Base-by-base conservation (phyloP, 106 monocot genomes). In the Allium sativum region DNA sequence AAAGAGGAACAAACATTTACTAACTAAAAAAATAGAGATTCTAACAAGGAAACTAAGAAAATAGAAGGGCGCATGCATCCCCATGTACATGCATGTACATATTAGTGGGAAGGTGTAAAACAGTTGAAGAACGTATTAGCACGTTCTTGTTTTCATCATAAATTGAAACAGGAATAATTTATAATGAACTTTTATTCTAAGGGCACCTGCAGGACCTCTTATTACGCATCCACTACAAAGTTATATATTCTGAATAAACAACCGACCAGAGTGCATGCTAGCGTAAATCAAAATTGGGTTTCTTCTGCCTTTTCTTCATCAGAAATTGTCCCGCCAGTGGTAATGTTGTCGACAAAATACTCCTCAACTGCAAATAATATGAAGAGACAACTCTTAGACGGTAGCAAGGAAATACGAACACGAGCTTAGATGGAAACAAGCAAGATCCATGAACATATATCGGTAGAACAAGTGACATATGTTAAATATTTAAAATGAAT, bases 311-410 rank as follows among this genome's bases (percentile, higher is more conserved):
- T 93, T 58, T 93, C 88, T 60, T 85, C 85, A 65, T 89, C 89
- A n/a, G 93, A 85, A 48, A 69, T 62, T 7, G 84, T 70, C 46
- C 70, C 89, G 0, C 31, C 31, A 15, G 42, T 76, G 59, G 55
- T 75, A 56, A 85, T 80, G 65, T 77, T 59, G 55, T 93, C 93
- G 10, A 82, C 85, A 62, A 93, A 93, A 56, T 82, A 93, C 13
- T 84, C 87, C 59, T 93, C 85, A 6, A 85, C 88, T 89, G 76
- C 52, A 81, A 74, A 31, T 74, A 17, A 19, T 18, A 12, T 1
- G 14, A 60, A 42, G 9, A 18, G 7, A 47, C 46, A 31, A 52
- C n/a, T 9, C 45, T 9, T 14, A 21, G 10, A 42, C 8, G 43
- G 61, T 21, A 31, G n/a, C 6, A 61, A 10, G 13, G 11, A 11